Conservation (phyloP, 208 protist species). For the Trypanosoma avium region DNA sequence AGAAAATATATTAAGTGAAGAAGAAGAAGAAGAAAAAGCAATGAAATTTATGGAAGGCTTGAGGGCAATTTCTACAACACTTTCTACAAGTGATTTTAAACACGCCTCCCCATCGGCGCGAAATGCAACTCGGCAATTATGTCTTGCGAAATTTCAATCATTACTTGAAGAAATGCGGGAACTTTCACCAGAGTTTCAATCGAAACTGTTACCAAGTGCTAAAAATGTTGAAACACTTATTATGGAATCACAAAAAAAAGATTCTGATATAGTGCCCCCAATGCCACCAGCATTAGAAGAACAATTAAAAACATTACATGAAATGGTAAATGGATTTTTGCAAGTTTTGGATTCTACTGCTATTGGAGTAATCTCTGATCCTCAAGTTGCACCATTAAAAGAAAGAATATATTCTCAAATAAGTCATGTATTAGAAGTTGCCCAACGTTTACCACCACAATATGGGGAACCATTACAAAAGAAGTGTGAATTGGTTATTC, state of each 20-base stretch:
- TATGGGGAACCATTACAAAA: constrained; percentile 33
- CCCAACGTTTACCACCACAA: constrained; percentile 37
- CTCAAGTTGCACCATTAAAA: constrained; percentile 33
- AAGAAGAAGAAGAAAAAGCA: too few species aligned
- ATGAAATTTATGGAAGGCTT: too few species aligned
- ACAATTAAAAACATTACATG: constrained; percentile 44
- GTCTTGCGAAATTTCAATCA: too few species aligned
- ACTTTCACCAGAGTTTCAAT: not conserved
- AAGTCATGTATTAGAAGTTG: constrained; percentile 35
- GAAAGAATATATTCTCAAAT: constrained; percentile 46
- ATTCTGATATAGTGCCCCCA: not conserved
- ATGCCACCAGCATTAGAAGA: not conserved
- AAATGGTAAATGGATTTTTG: constrained; percentile 67
- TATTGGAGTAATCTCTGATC: constrained; percentile 19
- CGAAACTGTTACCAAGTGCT: constrained; percentile 1
- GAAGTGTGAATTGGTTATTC: constrained; percentile 44
- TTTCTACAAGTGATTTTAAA: too few species aligned
- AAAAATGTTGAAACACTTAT: constrained; percentile 12
- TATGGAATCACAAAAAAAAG: not conserved
- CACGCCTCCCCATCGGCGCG: too few species aligned
- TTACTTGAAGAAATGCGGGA: constrained; percentile 34
- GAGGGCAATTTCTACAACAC: too few species aligned
- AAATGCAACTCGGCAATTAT: too few species aligned
- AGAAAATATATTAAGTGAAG: too few species aligned
- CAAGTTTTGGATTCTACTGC: constrained; percentile 44